Conservation (phyloP, 2,329 filamentous ascomycete species). For the Trichophyton simii region DNA sequence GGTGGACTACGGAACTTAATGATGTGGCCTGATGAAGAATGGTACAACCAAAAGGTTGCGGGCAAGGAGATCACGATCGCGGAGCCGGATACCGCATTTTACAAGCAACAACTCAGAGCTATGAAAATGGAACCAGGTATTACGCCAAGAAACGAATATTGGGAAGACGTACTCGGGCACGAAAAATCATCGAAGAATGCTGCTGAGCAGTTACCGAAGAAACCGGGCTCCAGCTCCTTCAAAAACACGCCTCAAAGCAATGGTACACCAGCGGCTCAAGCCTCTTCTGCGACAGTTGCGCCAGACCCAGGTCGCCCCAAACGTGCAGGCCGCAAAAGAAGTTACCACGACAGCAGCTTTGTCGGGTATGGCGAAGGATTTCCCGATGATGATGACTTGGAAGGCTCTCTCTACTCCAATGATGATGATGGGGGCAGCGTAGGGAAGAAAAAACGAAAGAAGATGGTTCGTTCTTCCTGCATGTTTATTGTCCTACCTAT, state of each 20-base stretch:
- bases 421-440: constrained; percentile 25
- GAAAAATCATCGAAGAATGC: constrained; percentile 32
- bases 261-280: constrained; percentile 14
- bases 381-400: constrained; percentile 35
- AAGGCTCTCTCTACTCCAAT: constrained; percentile 31
- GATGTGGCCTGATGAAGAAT: constrained; percentile 40
- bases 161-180: constrained; percentile 38
- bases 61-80: constrained; percentile 36
- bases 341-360: constrained; percentile 40
- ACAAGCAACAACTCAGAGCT: constrained; percentile 31
- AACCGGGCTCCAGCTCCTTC: constrained; percentile 14
- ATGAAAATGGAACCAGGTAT: constrained; percentile 38
- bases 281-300: background rate
- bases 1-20: constrained; percentile 31
- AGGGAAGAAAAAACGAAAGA: constrained; percentile 38
- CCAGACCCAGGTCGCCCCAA: constrained; percentile 30
- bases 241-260: constrained; percentile 20
- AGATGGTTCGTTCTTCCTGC: constrained; percentile 24
- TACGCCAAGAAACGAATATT: constrained; percentile 35
- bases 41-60: constrained; percentile 37
- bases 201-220: constrained; percentile 20
- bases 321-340: constrained; percentile 37
- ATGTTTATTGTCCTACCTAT: background rate
- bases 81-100: constrained; percentile 30
- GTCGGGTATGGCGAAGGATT: constrained; percentile 41